Evolutionary conservation across 1,139 yeast species (phyloP).

Genomic region (Saccharomyces hybrid): DNA sequence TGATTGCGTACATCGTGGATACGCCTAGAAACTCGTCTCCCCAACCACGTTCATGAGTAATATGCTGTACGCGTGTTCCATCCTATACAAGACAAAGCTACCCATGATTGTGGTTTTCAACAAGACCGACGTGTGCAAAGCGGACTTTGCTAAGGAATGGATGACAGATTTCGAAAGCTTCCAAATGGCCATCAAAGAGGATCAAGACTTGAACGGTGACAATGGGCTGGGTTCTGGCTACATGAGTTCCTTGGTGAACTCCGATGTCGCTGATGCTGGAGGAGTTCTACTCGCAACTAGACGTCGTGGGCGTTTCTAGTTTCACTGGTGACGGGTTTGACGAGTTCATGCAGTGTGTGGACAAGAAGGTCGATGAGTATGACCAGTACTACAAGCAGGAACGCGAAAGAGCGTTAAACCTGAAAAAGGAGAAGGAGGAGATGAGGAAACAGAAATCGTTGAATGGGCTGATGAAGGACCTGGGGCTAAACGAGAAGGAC

Average conservation of each 20-base stretch:
- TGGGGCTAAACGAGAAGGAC: slow-evolving; percentile 51
- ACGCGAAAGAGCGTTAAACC: slow-evolving; percentile 70
- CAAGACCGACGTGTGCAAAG: slow-evolving; percentile 81
- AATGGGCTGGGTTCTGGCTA: slow-evolving; percentile 75
- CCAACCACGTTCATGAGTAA: slow-evolving; percentile 97
- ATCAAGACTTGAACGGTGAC: slow-evolving; percentile 55
- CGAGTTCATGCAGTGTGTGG: slow-evolving; percentile 76
- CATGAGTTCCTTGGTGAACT: slow-evolving; percentile 87
- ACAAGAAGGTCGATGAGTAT: slow-evolving; percentile 81
- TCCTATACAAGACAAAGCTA: slow-evolving; percentile 86
- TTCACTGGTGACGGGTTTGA: slow-evolving; percentile 92
- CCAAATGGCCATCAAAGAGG: slow-evolving; percentile 65
- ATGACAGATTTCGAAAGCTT: slow-evolving; percentile 93
- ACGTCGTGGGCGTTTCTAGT: slow-evolving; percentile 84
- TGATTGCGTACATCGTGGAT: slow-evolving; percentile 90
- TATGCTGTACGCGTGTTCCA: slow-evolving; percentile 97
- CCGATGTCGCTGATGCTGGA: slow-evolving; percentile 96
- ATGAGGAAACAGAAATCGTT: slow-evolving; percentile 65
- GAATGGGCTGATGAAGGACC: slow-evolving; percentile 69
- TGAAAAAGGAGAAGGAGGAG: slow-evolving; percentile 71
- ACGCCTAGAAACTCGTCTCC: slow-evolving; percentile 89
- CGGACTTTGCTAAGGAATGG: slow-evolving; percentile 91
- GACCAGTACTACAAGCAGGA: slow-evolving; percentile 77
- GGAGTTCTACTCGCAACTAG: slow-evolving; percentile 89
- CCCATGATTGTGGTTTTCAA: slow-evolving; percentile 97